Conservation (phyloP, 2,329 filamentous ascomycete genomes). For the Xylaria sp. region DNA sequence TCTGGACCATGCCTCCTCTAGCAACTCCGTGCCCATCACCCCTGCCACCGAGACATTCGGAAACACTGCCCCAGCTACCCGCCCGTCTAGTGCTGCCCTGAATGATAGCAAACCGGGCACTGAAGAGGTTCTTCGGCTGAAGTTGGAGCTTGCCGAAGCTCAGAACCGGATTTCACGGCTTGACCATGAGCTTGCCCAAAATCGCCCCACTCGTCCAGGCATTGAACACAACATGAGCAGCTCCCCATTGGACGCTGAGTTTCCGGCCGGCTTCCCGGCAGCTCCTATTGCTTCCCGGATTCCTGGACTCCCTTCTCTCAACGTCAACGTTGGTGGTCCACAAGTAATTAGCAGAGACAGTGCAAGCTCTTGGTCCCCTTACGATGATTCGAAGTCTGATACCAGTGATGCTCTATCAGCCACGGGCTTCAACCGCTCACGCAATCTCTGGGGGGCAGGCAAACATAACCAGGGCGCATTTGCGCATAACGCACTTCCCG, state of each 20-base stretch:
- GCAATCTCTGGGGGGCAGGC: slow-evolving; percentile 58
- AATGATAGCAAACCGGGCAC: slow-evolving; percentile 46
- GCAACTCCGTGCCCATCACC: slow-evolving; percentile 64
- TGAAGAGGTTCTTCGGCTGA: slow-evolving; percentile 68
- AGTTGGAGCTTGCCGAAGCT: slow-evolving; percentile 71
- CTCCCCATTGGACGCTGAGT: slow-evolving; percentile 34
- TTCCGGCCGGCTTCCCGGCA: slow-evolving; percentile 26
- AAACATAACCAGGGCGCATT: slow-evolving; percentile 41
- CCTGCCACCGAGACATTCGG: slow-evolving; percentile 60
- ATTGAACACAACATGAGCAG: slow-evolving; percentile 49
- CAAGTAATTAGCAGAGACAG: slow-evolving; percentile 40
- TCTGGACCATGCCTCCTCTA: slow-evolving; percentile 54
- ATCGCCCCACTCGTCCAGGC: slow-evolving; percentile 62
- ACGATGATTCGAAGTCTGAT: slow-evolving; percentile 61
- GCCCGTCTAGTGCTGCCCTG: slow-evolving; percentile 54
- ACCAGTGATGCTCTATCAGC: slow-evolving; percentile 57
- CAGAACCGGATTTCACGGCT: slow-evolving; percentile 71
- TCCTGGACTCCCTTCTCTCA: slow-evolving; percentile 26
- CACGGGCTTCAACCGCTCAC: slow-evolving; percentile 55
- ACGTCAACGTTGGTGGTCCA: slow-evolving; percentile 39
- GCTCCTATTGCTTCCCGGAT: slow-evolving; percentile 38
- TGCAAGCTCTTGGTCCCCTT: slow-evolving; percentile 55
- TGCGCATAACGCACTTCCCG: slow-evolving; percentile 31
- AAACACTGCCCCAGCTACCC: slow-evolving; percentile 51
- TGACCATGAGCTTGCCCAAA: slow-evolving; percentile 70